Evolutionary conservation across 2,329 filamentous ascomycete species (phyloP).

Genomic region (Clonostachys rhizophaga): DNA sequence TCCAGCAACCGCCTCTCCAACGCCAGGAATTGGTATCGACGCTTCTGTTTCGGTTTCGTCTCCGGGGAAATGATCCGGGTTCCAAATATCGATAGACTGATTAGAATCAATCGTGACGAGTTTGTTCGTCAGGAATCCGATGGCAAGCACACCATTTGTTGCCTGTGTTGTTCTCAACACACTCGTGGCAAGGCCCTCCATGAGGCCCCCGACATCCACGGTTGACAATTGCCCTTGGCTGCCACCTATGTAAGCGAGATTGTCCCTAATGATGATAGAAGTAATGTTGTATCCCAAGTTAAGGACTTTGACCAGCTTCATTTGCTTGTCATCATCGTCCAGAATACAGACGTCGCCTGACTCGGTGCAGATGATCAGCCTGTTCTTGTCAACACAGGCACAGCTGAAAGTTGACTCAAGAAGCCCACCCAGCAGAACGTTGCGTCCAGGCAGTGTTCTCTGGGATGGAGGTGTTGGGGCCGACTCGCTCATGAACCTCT

Average conservation of each 20-base stretch:
- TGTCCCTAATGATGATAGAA: slow-evolving; percentile 58
- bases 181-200: slow-evolving; percentile 31
- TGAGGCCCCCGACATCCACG: slow-evolving; percentile 43
- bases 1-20: slow-evolving; percentile 65
- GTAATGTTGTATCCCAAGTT: slow-evolving; percentile 64
- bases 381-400: slow-evolving; percentile 67
- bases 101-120: slow-evolving; percentile 73
- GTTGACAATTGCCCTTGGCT: slow-evolving; percentile 55
- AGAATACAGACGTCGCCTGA: slow-evolving; percentile 85
- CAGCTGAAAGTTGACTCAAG: slow-evolving; percentile 83
- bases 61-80: slow-evolving; percentile 35
- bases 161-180: slow-evolving; percentile 30
- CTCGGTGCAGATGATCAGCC: slow-evolving; percentile 81
- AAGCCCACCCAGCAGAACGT: slow-evolving; percentile 77
- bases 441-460: slow-evolving; percentile 77
- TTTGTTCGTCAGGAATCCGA: slow-evolving; percentile 63
- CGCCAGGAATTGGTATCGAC: slow-evolving; percentile 56
- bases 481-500: slow-evolving; percentile 44
- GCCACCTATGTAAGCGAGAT: slow-evolving; percentile 64
- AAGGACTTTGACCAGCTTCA: slow-evolving; percentile 64
- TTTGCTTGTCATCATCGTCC: slow-evolving; percentile 69
- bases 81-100: slow-evolving; percentile 69
- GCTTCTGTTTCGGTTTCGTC: slow-evolving; percentile 27
- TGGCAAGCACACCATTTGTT: slow-evolving; percentile 51
- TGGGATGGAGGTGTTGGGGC: slow-evolving; percentile 23